Base-by-base conservation (phyloP, 2,329 filamentous ascomycete genomes). In the Penicillium decumbens region DNA sequence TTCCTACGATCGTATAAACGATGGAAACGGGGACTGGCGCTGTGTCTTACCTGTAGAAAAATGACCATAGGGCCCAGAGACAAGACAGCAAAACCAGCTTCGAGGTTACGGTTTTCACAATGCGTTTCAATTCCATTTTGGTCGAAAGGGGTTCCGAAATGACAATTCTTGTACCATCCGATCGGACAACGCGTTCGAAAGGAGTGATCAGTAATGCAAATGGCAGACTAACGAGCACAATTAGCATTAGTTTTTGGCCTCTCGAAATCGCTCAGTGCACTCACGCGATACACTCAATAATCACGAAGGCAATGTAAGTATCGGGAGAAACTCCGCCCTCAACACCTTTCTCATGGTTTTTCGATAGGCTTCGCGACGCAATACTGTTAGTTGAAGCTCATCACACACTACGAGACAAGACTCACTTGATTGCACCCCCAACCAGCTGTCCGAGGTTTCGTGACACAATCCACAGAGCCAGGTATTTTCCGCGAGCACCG, bases 401-500 rank as follows among this genome's bases (percentile, higher is more conserved):
- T 27, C 3, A 8, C 38, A 10, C 3, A 8, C 1, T 24, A 1
- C 7, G 15, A 10, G 23, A 4, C 25, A 28, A 38, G 3, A 66
- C 68, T 63, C 27, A 72, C 70, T 73, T 73, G 43, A 76, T 76
- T 9, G 72, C 73, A 39, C 74, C 74, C 25, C 74, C 74, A 20
- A 77, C 73, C 2, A 77, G 57, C 45, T 77, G 74, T 9, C 74
- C 74, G 0, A 77, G 62, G 35, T 77, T 77, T 10, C 74, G 67
- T 15, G 74, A 69, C 24, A 76, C 73, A 40, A 76, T 76, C 74
- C 74, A 77, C 15, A 76, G 51, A 6, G 74, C 74, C 6, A 77
- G 43, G 41, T 77, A 77, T 52, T 76, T 76, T 5, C 75, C 75
- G 45, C 75, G 73, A 15, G 74, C 68, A 20, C 71, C 67, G 0